Percentiles rank a stretch among this genome's conserved stretches.
These are phyloP conservation scores for Silene conica DNA, from an alignment of 148 eudicot genomes.

Conservation along the genomic window DNA sequence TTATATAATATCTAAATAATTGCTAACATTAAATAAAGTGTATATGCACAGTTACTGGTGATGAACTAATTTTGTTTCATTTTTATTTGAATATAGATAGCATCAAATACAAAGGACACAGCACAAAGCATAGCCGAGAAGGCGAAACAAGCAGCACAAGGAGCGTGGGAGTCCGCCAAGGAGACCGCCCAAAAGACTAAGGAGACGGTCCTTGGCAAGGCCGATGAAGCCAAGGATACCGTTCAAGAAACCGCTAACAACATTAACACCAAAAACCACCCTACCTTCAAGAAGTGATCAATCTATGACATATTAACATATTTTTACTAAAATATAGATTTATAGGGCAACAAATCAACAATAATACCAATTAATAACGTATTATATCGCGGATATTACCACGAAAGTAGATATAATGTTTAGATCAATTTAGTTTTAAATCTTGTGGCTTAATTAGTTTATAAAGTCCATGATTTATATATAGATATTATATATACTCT, in stretches of 20 bases:
- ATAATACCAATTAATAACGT: too few relatives aligned
- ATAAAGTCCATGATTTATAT: not conserved
- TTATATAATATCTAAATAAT: too few relatives aligned
- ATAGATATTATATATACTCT: too few relatives aligned
- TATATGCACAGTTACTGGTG: not conserved
- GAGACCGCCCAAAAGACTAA: slow-evolving; percentile 56
- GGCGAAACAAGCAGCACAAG: slow-evolving; percentile 68
- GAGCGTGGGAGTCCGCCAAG: slow-evolving; percentile 70
- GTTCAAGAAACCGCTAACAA: slow-evolving; percentile 42
- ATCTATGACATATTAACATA: not conserved
- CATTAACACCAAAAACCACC: slow-evolving; percentile 60
- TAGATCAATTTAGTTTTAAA: too few relatives aligned
- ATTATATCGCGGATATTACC: too few relatives aligned
- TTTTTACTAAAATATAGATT: too few relatives aligned
- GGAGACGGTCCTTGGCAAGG: slow-evolving; percentile 50
- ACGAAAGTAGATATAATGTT: too few relatives aligned
- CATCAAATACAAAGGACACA: slow-evolving; percentile 36
- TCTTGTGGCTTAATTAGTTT: not conserved
- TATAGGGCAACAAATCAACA: too few relatives aligned
- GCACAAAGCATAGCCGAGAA: slow-evolving; percentile 53
- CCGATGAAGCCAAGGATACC: slow-evolving; percentile 47
- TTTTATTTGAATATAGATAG: slow-evolving; percentile 18
- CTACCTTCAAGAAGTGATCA: not conserved
- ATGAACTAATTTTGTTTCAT: not conserved
- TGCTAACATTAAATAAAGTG: not conserved